Conservation (phyloP, 140 eudicot genomes). For the Stevia rebaudiana region DNA sequence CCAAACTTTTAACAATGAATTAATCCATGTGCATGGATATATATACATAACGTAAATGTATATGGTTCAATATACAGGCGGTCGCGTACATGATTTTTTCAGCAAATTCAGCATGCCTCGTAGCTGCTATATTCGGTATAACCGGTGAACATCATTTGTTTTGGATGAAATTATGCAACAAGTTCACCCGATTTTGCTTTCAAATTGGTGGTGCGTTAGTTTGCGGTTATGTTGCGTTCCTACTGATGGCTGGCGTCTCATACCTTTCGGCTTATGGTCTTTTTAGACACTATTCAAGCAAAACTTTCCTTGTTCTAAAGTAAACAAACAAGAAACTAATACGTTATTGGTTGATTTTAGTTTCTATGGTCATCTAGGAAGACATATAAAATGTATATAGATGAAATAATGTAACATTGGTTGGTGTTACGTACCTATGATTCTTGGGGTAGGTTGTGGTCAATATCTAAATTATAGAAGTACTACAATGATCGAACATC, state of each 20-base stretch:
- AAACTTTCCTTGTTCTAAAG: slow-evolving; percentile 41
- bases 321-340: not conserved
- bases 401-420: not conserved
- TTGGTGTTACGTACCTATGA: slow-evolving; percentile 30
- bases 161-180: slow-evolving; percentile 68
- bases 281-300: slow-evolving; percentile 62
- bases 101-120: slow-evolving; percentile 33
- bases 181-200: slow-evolving; percentile 48
- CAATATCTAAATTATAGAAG: slow-evolving; percentile 14
- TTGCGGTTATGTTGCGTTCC: slow-evolving; percentile 36
- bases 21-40: not conserved
- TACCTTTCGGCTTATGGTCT: slow-evolving; percentile 47
- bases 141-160: slow-evolving; percentile 39
- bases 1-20: slow-evolving; percentile 3
- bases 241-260: slow-evolving; percentile 40
- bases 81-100: slow-evolving; percentile 46
- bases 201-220: slow-evolving; percentile 57
- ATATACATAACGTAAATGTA: not conserved
- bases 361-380: no score
- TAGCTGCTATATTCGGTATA: slow-evolving; percentile 32
- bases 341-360: not conserved
- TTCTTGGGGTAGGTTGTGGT: slow-evolving; percentile 25
- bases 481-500: not conserved
- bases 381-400: not conserved
- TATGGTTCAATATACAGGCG: slow-evolving; percentile 29